phyloP scores from a whole-genome alignment of 106 monocot genomes.

The Alisma plantagoaquatica region DNA sequence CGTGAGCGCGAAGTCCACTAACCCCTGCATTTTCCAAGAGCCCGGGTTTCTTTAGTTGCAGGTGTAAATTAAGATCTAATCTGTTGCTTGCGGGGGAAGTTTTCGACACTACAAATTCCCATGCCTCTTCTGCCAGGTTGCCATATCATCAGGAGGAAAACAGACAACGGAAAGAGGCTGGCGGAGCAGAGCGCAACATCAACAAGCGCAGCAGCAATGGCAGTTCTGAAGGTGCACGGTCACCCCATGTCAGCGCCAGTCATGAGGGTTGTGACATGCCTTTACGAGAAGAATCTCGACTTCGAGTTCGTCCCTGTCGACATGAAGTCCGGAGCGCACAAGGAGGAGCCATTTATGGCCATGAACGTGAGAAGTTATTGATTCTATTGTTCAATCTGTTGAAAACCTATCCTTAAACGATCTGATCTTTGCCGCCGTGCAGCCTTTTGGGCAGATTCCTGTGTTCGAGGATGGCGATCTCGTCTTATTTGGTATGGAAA shows the following conservation, averaged over 20 bases:
- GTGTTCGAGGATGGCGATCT: background rate
- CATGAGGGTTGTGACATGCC: constrained; percentile 3
- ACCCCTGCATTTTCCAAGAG: no score
- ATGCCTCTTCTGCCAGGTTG: no score
- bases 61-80: no score
- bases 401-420: background rate
- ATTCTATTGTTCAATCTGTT: background rate
- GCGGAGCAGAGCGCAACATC: no score
- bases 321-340: constrained; percentile 20
- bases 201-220: no score
- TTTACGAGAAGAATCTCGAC: constrained; percentile 11
- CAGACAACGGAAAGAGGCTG: no score
- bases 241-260: background rate
- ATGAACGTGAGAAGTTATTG: constrained; percentile 4
- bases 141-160: no score
- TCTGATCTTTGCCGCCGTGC: no score
- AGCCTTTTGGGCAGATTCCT: constrained; percentile 3
- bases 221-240: background rate
- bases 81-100: no score
- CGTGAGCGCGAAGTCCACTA: no score
- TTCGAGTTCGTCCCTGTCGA: constrained; percentile 36
- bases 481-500: background rate
- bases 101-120: no score
- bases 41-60: no score
- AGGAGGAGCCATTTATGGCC: constrained; percentile 13